Evolutionary conservation across 352 stramenopile genomes (phyloP).

Genomic region (Pelagophyceae sp.): DNA sequence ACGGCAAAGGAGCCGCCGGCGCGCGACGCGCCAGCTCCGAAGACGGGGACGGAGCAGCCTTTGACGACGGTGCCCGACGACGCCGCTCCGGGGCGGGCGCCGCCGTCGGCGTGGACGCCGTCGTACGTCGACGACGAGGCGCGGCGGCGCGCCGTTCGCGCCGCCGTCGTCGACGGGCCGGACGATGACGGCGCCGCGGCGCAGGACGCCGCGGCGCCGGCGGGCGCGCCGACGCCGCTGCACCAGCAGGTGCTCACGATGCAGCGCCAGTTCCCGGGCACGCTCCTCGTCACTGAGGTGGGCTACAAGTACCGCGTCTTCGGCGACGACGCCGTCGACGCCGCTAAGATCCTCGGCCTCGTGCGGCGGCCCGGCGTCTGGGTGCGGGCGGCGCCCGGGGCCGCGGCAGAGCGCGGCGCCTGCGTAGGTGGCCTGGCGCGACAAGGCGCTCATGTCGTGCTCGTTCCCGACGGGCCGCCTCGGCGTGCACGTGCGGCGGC

Average conservation of each 20-base stretch:
- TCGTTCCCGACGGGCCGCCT: slow-evolving; percentile 48
- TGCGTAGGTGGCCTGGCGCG: background rate
- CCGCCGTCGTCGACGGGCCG: background rate
- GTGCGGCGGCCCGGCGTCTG: too few relatives aligned
- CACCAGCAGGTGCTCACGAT: slow-evolving; percentile 60
- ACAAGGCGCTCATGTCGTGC: background rate
- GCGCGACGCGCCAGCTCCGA: too few relatives aligned
- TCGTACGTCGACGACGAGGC: background rate
- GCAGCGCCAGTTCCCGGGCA: slow-evolving; percentile 37
- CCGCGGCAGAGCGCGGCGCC: too few relatives aligned
- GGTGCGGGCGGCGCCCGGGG: too few relatives aligned
- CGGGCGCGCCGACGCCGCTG: slow-evolving; percentile 47
- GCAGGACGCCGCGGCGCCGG: background rate
- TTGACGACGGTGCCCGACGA: too few relatives aligned
- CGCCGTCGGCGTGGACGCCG: background rate
- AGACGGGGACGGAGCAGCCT: too few relatives aligned
- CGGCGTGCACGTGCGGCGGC: slow-evolving; percentile 38
- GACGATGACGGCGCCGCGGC: too few relatives aligned
- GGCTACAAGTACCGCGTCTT: slow-evolving; percentile 69
- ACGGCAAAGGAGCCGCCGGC: too few relatives aligned
- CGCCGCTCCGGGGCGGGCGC: too few relatives aligned
- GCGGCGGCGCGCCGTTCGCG: background rate
- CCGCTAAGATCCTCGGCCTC: slow-evolving; percentile 28
- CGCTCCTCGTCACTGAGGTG: slow-evolving; percentile 61
- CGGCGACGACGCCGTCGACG: slow-evolving; percentile 47